A percentile compares a stretch with the other conserved stretches of the same genome.
These are phyloP conservation scores for Hemileia vastatrix DNA, from an alignment of 1,284 basidiomycete genomes.

Conservation along the genomic window DNA sequence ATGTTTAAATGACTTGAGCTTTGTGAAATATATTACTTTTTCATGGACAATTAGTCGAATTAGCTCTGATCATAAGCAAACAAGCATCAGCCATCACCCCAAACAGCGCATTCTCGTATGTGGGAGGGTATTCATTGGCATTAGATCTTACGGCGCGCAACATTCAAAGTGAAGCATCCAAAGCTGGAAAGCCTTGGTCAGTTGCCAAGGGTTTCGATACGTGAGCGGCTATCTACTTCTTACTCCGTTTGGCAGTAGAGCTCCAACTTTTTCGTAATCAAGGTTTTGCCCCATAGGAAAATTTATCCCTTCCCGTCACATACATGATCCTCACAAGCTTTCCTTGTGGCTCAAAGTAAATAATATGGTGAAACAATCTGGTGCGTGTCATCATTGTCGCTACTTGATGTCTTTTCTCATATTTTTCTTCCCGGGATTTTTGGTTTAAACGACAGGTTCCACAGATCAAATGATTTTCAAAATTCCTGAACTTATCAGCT, in stretches of 20 bases:
- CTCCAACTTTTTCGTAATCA: neutral
- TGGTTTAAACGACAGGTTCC: neutral
- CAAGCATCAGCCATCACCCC: neutral
- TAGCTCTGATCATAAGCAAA: constrained; percentile 11
- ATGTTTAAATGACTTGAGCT: neutral
- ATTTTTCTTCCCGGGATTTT: too few species aligned
- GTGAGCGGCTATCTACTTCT: neutral
- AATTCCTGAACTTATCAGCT: constrained; percentile 12
- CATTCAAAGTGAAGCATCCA: constrained; percentile 10
- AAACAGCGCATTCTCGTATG: constrained; percentile 1
- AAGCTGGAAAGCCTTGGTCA: constrained; percentile 2
- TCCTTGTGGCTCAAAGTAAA: constrained; percentile 15
- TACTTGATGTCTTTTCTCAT: too few species aligned
- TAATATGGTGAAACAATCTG: constrained; percentile 7
- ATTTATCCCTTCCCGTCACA: neutral
- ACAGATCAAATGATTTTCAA: constrained; percentile 18
- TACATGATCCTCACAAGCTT: constrained; percentile 10
- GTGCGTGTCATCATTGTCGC: neutral
- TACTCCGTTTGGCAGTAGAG: neutral
- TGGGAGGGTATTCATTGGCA: constrained; percentile 12
- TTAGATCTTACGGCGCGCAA: constrained; percentile 18
- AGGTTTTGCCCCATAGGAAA: constrained; percentile 21
- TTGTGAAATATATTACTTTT: neutral
- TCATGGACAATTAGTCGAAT: constrained; percentile 2
- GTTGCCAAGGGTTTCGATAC: constrained; percentile 19